A percentile compares a stretch with the other conserved stretches of the same genome.
Conservation (phyloP, 192 early-diverging fungal species). For the Podochytrium sp. region DNA sequence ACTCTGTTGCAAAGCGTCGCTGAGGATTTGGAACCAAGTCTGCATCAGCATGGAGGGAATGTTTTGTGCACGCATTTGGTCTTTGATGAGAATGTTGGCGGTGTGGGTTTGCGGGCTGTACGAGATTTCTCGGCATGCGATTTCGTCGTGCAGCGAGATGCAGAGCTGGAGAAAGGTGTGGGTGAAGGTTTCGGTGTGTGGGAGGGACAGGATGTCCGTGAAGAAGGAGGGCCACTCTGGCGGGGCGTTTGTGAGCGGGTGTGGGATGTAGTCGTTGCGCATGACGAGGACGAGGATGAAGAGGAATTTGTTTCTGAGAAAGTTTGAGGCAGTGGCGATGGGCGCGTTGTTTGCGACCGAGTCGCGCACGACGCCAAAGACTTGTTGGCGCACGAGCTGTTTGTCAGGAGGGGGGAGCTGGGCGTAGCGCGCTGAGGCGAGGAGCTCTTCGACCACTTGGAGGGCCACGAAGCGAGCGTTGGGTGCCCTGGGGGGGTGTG, state of each 20-base stretch:
- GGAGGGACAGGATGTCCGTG: constrained; percentile 76
- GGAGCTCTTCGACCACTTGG: constrained; percentile 77
- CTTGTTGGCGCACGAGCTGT: constrained; percentile 14
- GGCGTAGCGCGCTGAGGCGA: constrained; percentile 56
- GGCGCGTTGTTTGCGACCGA: constrained; percentile 40
- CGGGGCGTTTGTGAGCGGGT: constrained; percentile 39
- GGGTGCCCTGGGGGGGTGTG: too few species aligned
- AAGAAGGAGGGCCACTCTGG: constrained; percentile 87
- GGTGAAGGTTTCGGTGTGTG: constrained; percentile 54
- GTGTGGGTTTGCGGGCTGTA: constrained; percentile 67
- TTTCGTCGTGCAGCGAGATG: constrained; percentile 84
- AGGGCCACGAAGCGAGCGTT: constrained; percentile 84
- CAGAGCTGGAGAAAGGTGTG: constrained; percentile 82
- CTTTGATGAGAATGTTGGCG: constrained; percentile 86
- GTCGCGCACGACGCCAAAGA: constrained; percentile 39
- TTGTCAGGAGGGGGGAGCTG: constrained; percentile 34
- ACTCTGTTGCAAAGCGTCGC: constrained; percentile 56
- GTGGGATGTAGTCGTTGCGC: constrained; percentile 67
- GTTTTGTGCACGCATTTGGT: constrained; percentile 78
- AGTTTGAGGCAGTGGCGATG: constrained; percentile 48
- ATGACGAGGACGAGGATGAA: constrained; percentile 82
- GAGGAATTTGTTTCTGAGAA: constrained; percentile 83
- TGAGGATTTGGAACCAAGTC: constrained; percentile 77
- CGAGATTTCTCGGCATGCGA: constrained; percentile 74
- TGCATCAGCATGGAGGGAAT: constrained; percentile 74